These are phyloP conservation scores for Xylaria sp. DNA, from an alignment of 2,329 filamentous ascomycete genomes.

Conservation along the genomic window DNA sequence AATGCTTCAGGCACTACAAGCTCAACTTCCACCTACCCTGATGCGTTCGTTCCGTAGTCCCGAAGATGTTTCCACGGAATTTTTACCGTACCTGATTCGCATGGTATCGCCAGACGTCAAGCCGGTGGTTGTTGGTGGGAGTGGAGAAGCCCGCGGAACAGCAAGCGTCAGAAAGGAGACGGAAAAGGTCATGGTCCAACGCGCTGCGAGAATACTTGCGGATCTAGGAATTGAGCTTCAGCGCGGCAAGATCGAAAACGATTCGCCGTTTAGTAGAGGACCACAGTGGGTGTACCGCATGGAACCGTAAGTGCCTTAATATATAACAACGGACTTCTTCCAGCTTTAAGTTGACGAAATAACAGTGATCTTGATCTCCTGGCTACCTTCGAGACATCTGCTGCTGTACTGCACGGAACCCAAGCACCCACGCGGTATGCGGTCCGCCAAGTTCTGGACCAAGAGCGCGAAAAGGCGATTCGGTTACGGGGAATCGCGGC, in stretches of 20 bases:
- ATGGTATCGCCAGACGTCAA: conserved; percentile 91
- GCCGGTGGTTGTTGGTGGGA: conserved; percentile 83
- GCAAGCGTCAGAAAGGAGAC: conserved; percentile 89
- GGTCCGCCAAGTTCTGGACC: conserved; percentile 90
- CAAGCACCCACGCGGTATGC: conserved; percentile 87
- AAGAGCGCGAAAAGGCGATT: conserved; percentile 83
- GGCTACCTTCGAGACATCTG: conserved; percentile 76
- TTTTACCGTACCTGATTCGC: conserved; percentile 84
- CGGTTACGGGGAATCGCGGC: conserved; percentile 73
- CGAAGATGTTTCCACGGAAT: conserved; percentile 81
- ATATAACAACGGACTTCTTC: conserved; percentile 5
- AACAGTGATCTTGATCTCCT: conserved; percentile 78
- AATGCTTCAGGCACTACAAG: conserved; percentile 78
- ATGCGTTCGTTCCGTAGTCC: conserved; percentile 81
- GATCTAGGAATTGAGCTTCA: conserved; percentile 85
- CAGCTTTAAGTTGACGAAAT: conserved; percentile 20
- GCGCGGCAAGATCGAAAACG: conserved; percentile 79
- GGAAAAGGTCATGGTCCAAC: conserved; percentile 82
- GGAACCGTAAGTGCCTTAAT: conserved; percentile 78
- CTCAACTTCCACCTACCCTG: conserved; percentile 76
- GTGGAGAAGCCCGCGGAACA: conserved; percentile 71
- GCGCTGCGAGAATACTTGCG: conserved; percentile 84
- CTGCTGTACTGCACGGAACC: conserved; percentile 63
- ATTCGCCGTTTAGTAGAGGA: conserved; percentile 68
- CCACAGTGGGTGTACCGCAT: conserved; percentile 87